Evolutionary conservation across 1,284 basidiomycete species (phyloP), one percentile per base, ranked within the genome.

Genomic region (Coniophora puteana): DNA sequence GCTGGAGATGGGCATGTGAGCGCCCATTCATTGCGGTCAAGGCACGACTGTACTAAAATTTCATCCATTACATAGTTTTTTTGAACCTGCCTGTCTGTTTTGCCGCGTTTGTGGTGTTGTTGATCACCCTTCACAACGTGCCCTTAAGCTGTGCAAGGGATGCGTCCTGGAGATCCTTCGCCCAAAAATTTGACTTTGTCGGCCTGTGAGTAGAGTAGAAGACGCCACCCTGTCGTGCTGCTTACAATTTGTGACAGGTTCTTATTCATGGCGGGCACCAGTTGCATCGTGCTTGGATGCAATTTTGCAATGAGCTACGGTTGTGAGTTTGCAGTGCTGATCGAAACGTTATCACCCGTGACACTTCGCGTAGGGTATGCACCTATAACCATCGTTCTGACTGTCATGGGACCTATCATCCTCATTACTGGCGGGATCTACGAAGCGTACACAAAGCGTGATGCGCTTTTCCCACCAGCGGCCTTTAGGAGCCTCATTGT

Each of bases 1-100:
- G 66, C 52, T 89, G 86, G 86, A 71, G 87, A 72, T 89, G 83
- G 81, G 83, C 76, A 45, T 89, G 87, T 89, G 63, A 65, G 86
- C n/a, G n/a, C n/a, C 73, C 17, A 17, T 27, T 21, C 25, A 41
- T 18, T 39, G 25, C 12, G 26, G 33, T 18, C 17, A 30, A 38
- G 32, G 18, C 34, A 5, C 26, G 28, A 25, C 40, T n/a, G n/a
- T n/a, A 35, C 35, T 29, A 16, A 42, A 24, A 26, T 43, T 60
- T 39, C 24, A 36, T 45, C 40, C 34, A n/a, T 50, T 20, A 20
- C 34, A 27, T 48, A 89, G 88, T 90, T 58, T 89, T 78, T 57
- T 69, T 90, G 53, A 90, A 89, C 63, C 66, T 89, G 34, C 87
- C 87, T n/a, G 64, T 89, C 38, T 84, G 82, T 54, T 57, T 75